Evolutionary conservation across 2,329 filamentous ascomycete genomes (phyloP).

Genomic region (Verticillium tricorpus): DNA sequence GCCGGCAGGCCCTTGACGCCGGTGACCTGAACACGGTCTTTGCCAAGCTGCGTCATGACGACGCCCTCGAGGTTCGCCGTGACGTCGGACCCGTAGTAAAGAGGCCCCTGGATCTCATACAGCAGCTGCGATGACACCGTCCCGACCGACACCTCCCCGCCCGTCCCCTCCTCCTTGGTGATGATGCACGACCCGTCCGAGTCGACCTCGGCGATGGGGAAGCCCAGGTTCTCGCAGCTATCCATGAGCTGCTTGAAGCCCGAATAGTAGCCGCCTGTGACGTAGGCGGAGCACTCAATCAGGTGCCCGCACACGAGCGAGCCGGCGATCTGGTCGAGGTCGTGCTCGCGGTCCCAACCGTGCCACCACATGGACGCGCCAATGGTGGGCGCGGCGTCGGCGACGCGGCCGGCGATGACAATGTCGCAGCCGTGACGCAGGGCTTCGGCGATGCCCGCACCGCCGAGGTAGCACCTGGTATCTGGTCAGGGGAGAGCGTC

Average conservation of each 20-base stretch:
- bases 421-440: conserved; percentile 34
- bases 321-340: conserved; percentile 47
- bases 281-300: conserved; percentile 50
- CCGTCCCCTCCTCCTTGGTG: conserved; percentile 19
- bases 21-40: conserved; percentile 24
- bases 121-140: conserved; percentile 26
- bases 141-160: conserved; percentile 17
- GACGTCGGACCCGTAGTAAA: conserved; percentile 27
- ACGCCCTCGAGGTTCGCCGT: conserved; percentile 22
- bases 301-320: conserved; percentile 47
- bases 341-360: conserved; percentile 39
- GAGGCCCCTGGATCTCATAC: conserved; percentile 32
- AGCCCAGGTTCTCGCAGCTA: conserved; percentile 36
- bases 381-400: conserved; percentile 48
- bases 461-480: conserved; percentile 14
- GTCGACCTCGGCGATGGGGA: conserved; percentile 45
- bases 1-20: conserved; percentile 27
- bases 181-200: conserved; percentile 30
- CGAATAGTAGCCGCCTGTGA: conserved; percentile 49
- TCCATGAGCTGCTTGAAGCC: conserved; percentile 38
- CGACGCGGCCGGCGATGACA: conserved; percentile 42
- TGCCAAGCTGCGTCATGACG: conserved; percentile 38
- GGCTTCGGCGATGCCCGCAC: conserved; percentile 13
- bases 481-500: not conserved
- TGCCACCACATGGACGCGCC: conserved; percentile 54